Base-by-base conservation (phyloP, 169 alveolate genomes). In the Plasmodium malariae region DNA sequence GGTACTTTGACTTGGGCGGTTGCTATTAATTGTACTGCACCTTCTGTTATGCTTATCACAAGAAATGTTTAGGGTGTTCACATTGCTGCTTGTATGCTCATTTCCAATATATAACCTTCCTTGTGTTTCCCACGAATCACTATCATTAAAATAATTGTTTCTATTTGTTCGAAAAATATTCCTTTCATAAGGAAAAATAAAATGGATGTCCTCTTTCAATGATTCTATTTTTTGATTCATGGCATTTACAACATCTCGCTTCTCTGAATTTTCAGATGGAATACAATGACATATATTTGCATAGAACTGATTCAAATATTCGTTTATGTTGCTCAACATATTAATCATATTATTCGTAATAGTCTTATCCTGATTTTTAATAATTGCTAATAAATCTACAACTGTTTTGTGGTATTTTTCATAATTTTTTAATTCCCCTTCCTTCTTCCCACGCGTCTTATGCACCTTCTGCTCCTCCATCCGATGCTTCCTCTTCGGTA, bases 201-300 rank as follows among this genome's bases (percentile, higher is more conserved):
- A 67, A 40, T 37, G 3, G 12, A 67, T 67, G 32, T 49, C 74
- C 28, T 49, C 51, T 43, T 68, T 48, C 37, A 78, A 26, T 37
- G 28, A 12, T 36, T 68, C 89, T 2, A 78, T 17, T n/a, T 68
- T 48, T 54, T 78, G 28, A 7, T 63, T 32, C 89, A 78, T 78
- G 11, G 32, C 45, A 51, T 63, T 32, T 54, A 62, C 59, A 6
- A 78, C 63, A 36, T 78, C 48, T 48, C 14, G 19, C 28, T 78
- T 21, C 21, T 43, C 78, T 26, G 68, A 51, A 28, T 5, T 40
- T 14, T 78, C 68, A 48, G 40, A 65, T 0, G 74, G 78, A 48
- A 32, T 19, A 40, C 60, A 78, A 32, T 34, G 89, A n/a, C 80
- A 78, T 43, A 78, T 78, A 37, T 78, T 78, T 19, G 43, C n/a